A percentile compares a stretch with the other conserved stretches of the same genome.
phyloP scores from a whole-genome alignment of 1,284 basidiomycete species.

The Athelia psychrophila region DNA sequence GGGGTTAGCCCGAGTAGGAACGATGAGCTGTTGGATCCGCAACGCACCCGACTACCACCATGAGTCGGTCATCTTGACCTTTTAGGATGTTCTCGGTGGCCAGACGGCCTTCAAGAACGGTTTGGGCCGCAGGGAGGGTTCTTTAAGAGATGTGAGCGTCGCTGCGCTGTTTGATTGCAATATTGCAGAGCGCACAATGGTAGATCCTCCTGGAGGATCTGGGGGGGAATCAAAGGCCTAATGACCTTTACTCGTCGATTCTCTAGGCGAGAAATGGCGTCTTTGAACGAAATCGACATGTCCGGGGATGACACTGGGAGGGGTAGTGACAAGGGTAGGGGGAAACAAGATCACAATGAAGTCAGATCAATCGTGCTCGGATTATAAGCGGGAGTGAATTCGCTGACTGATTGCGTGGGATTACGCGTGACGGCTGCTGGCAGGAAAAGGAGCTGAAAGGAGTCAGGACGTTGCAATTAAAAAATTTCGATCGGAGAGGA shows the following conservation, averaged over 20 bases:
- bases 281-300: conserved; percentile 67
- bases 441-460: too few species aligned
- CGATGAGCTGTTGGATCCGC: conserved; percentile 4
- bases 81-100: conserved; percentile 77
- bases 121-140: conserved; percentile 71
- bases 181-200: conserved; percentile 51
- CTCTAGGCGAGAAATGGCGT: conserved; percentile 79
- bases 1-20: neutral
- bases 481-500: too few species aligned
- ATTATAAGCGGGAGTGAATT: neutral
- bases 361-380: conserved; percentile 3
- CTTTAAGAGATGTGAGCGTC: conserved; percentile 31
- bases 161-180: conserved; percentile 1
- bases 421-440: too few species aligned
- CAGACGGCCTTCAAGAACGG: conserved; percentile 82
- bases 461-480: too few species aligned
- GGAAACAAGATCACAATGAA: conserved; percentile 4
- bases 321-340: neutral
- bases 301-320: conserved; percentile 40
- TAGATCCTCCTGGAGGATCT: conserved; percentile 88
- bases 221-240: conserved; percentile 86
- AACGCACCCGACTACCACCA: conserved; percentile 84
- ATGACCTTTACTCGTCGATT: conserved; percentile 86
- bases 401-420: conserved; percentile 3
- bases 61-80: conserved; percentile 85